These are phyloP conservation scores for Plasmodium berghei DNA, from an alignment of 169 alveolate species.

Conservation along the genomic window DNA sequence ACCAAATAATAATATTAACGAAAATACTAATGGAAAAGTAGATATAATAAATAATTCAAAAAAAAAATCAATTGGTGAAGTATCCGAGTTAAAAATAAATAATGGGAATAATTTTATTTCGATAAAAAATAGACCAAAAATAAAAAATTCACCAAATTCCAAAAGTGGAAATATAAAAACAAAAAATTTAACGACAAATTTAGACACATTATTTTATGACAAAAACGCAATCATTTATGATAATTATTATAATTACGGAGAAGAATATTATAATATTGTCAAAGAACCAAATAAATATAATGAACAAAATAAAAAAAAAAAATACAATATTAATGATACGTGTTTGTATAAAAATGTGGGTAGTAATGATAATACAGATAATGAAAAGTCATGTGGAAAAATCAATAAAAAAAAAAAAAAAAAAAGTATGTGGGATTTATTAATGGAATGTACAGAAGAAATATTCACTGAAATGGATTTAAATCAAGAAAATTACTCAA, in stretches of 20 bases:
- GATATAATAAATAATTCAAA: too few species aligned
- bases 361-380: not conserved
- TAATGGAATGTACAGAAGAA: conserved; percentile 79
- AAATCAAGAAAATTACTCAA: conserved; percentile 30
- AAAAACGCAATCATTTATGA: conserved; percentile 11
- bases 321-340: conserved; percentile 22
- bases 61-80: too few species aligned
- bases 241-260: conserved; percentile 58
- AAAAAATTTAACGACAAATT: conserved; percentile 4
- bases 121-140: too few species aligned
- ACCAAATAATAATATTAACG: too few species aligned
- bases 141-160: too few species aligned
- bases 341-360: conserved; percentile 17
- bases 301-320: not conserved
- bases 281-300: conserved; percentile 11
- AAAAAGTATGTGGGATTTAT: conserved; percentile 84
- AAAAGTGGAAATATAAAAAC: conserved; percentile 10
- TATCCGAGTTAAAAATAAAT: too few species aligned
- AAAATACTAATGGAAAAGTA: too few species aligned
- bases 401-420: not conserved
- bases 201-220: conserved; percentile 3
- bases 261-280: conserved; percentile 57
- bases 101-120: too few species aligned
- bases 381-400: not conserved
- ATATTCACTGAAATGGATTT: conserved; percentile 76